phyloP scores from a whole-genome alignment of 768 basidiomycete genomes.

The Lactifluus piperatus region DNA sequence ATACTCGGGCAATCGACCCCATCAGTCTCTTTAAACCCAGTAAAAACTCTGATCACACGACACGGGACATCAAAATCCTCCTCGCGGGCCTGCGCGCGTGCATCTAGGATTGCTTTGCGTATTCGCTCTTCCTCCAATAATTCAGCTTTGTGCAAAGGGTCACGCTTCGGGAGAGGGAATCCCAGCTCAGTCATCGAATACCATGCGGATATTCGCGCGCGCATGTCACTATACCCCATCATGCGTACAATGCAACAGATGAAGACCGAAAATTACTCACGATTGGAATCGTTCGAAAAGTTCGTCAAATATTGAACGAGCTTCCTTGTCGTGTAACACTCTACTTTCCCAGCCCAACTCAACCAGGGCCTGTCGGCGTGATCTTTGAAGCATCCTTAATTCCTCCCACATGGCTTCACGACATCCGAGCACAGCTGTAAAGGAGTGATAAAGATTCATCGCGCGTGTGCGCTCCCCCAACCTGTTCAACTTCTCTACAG shows the following conservation, averaged over 20 bases:
- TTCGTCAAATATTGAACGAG: conserved; percentile 15
- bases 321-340: conserved; percentile 12
- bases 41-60: conserved; percentile 51
- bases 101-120: conserved; percentile 52
- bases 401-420: conserved; percentile 77
- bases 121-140: conserved; percentile 57
- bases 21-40: conserved; percentile 41
- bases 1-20: neutral
- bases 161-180: conserved; percentile 50
- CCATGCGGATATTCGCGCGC: conserved; percentile 55
- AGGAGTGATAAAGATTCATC: conserved; percentile 63
- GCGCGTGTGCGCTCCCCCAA: conserved; percentile 55
- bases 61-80: conserved; percentile 46
- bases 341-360: conserved; percentile 60
- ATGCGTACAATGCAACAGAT: neutral
- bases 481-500: conserved; percentile 26
- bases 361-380: conserved; percentile 42
- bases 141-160: conserved; percentile 60
- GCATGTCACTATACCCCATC: conserved; percentile 45
- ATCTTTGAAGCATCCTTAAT: conserved; percentile 51
- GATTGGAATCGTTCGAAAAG: conserved; percentile 16
- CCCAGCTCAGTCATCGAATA: conserved; percentile 50
- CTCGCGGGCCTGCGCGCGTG: conserved; percentile 38
- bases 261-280: conserved; percentile 10
- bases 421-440: conserved; percentile 51